phyloP scores from a whole-genome alignment of 768 basidiomycete species.

The Lactarius hengduanensis region DNA sequence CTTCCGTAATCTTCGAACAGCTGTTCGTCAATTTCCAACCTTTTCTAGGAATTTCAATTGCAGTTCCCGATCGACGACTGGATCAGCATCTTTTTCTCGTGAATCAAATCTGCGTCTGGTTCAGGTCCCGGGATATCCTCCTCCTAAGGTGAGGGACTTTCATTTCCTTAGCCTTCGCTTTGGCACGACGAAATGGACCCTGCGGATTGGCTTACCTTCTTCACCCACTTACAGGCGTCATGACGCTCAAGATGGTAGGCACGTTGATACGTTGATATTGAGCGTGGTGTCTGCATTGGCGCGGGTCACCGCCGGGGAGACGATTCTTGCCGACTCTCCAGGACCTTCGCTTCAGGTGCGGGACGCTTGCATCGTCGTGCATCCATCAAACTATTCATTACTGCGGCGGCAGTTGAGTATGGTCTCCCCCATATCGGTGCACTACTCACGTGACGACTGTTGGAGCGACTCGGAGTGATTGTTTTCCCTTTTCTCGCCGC shows the following conservation, averaged over 20 bases:
- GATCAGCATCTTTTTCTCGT: not conserved
- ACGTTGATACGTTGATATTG: no score
- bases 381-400: no score
- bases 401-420: no score
- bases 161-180: no score
- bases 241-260: not conserved
- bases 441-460: no score
- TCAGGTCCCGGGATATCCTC: not conserved
- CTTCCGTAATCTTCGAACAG: no score
- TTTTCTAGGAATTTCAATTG: not conserved
- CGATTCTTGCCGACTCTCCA: not conserved
- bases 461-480: no score
- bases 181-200: not conserved
- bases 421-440: no score
- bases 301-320: not conserved
- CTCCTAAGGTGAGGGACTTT: not conserved
- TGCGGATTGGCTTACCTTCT: not conserved
- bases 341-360: not conserved
- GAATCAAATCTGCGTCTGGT: not conserved
- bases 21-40: no score
- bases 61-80: not conserved
- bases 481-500: no score
- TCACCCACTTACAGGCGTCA: not conserved
- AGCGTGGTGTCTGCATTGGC: not conserved
- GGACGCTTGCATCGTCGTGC: no score